Conservation (phyloP, 805 yeast species). For the Nakazawaea anatomiae region DNA sequence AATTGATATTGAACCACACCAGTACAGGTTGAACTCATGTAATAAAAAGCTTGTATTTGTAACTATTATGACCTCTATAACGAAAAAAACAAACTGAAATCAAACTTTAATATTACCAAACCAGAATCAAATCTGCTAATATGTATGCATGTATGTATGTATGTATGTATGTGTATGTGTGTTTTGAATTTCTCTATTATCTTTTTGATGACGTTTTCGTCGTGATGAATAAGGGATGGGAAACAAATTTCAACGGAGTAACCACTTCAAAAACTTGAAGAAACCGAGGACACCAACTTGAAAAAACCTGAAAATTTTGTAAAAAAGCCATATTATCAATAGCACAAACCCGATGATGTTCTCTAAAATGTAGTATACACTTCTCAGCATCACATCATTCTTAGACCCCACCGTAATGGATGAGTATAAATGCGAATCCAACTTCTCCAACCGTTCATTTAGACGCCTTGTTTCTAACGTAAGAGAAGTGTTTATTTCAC, state of each 20-base stretch:
- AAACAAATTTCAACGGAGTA: not conserved
- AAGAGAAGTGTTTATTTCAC: conserved; percentile 68
- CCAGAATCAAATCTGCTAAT: not conserved
- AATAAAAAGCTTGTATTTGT: too few species aligned
- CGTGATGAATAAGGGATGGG: too few species aligned
- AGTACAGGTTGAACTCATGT: too few species aligned
- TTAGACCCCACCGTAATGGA: conserved; percentile 17
- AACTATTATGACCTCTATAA: too few species aligned
- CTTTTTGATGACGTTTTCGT: too few species aligned
- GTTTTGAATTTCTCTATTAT: not conserved
- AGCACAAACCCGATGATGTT: conserved; percentile 44
- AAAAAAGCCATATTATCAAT: conserved; percentile 50
- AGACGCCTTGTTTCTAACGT: conserved; percentile 54
- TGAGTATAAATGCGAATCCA: conserved; percentile 22
- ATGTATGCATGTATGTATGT: not conserved
- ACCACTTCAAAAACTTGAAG: not conserved
- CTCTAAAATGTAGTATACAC: conserved; percentile 42
- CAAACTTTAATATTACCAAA: too few species aligned
- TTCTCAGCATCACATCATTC: conserved; percentile 29
- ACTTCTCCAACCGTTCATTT: conserved; percentile 40
- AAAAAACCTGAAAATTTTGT: conserved; percentile 1
- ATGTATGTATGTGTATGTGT: not conserved
- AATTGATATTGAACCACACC: too few species aligned
- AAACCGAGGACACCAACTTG: not conserved
- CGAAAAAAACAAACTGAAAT: too few species aligned